A percentile compares a stretch with the other conserved stretches of the same genome.
Evolutionary conservation across 2,329 filamentous ascomycete species (phyloP).

Genomic region (Phialocephala sp.): DNA sequence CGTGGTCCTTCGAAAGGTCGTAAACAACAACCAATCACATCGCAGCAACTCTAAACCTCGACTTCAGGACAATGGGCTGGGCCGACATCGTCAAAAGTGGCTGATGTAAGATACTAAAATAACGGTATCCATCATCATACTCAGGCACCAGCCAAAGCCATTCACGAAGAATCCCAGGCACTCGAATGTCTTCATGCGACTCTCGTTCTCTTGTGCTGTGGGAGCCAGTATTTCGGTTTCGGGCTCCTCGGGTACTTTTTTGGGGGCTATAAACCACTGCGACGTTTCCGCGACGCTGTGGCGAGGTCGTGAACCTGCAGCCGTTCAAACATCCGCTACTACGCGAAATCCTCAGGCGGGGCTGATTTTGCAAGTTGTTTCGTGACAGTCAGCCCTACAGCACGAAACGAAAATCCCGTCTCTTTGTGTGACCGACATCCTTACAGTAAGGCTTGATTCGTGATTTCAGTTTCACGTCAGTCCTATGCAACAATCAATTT

Average conservation of each 20-base stretch:
- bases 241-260: background rate
- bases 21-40: conserved; percentile 14
- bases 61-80: conserved; percentile 7
- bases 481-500: background rate
- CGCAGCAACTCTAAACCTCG: background rate
- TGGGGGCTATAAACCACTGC: background rate
- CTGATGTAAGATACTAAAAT: conserved; percentile 21
- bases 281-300: background rate
- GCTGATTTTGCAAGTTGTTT: background rate
- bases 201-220: background rate
- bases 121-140: background rate
- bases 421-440: background rate
- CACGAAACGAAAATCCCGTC: background rate
- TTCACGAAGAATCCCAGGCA: too few relatives aligned
- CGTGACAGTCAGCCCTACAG: conserved; percentile 4
- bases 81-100: conserved; percentile 3
- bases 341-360: conserved; percentile 1
- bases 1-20: conserved; percentile 9
- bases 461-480: background rate
- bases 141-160: conserved; percentile 10
- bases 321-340: background rate
- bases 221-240: background rate
- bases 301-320: background rate
- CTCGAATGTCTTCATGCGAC: too few relatives aligned
- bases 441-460: background rate